Evolutionary conservation across 2,329 filamentous ascomycete genomes (phyloP).

Genomic region (Ophiostoma tasmaniense): DNA sequence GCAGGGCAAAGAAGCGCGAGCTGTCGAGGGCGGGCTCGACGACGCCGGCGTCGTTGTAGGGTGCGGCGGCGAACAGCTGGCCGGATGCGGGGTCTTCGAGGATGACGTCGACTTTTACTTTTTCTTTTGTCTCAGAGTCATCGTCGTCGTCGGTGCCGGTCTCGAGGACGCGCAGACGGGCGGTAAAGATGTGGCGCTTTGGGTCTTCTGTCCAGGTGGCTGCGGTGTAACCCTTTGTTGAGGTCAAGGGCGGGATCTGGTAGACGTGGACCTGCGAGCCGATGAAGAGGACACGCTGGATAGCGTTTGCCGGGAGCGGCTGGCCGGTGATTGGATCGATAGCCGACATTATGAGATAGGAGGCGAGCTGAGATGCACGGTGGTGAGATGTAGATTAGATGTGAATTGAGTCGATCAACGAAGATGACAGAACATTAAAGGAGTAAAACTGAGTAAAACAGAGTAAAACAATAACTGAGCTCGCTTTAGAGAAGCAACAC

Average conservation of each 20-base stretch:
- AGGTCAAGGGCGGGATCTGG: slow-evolving; percentile 71
- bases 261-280: slow-evolving; percentile 72
- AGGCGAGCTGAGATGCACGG: background rate
- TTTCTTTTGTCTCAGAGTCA: slow-evolving; percentile 34
- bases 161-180: slow-evolving; percentile 69
- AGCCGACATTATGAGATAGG: slow-evolving; percentile 42
- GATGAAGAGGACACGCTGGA: slow-evolving; percentile 77
- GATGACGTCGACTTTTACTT: slow-evolving; percentile 64
- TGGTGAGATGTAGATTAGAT: background rate
- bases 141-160: slow-evolving; percentile 45
- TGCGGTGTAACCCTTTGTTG: slow-evolving; percentile 71
- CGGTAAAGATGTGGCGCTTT: slow-evolving; percentile 74
- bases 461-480: too few relatives aligned
- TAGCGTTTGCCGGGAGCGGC: slow-evolving; percentile 62
- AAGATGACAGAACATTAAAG: background rate
- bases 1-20: slow-evolving; percentile 74
- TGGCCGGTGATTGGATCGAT: slow-evolving; percentile 64
- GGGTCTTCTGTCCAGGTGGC: slow-evolving; percentile 65
- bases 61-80: slow-evolving; percentile 74
- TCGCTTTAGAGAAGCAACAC: background rate
- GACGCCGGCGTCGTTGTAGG: slow-evolving; percentile 56
- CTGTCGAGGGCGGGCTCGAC: slow-evolving; percentile 75
- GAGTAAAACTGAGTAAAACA: too few relatives aligned
- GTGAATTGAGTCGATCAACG: background rate
- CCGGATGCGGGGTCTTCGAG: slow-evolving; percentile 68